Percentiles rank a stretch among this genome's conserved stretches.
phyloP scores from a whole-genome alignment of 495 filamentous ascomycete genomes.

The Penicillium bovifimosum region DNA sequence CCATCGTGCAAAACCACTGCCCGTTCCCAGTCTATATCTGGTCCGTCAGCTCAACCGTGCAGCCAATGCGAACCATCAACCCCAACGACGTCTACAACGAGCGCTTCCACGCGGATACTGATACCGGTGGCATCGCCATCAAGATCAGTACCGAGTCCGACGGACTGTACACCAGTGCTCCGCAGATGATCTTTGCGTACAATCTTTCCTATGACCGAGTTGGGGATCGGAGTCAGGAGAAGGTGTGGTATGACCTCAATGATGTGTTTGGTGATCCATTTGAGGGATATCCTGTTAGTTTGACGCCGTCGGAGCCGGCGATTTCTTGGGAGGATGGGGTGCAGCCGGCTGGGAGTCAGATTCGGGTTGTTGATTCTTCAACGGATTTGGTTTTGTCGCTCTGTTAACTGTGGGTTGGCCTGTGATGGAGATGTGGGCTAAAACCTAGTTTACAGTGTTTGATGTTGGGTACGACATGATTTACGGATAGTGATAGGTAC shows the following conservation, averaged over 20 bases:
- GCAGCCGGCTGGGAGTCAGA: conserved; percentile 46
- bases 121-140: conserved; percentile 49
- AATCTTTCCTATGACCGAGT: conserved; percentile 35
- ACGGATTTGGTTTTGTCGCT: conserved; percentile 34
- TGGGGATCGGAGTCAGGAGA: neutral
- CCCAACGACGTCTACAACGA: conserved; percentile 32
- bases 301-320: conserved; percentile 34
- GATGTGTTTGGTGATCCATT: conserved; percentile 56
- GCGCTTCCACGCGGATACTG: conserved; percentile 37
- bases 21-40: conserved; percentile 44
- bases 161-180: conserved; percentile 45
- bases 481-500: neutral
- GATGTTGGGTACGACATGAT: neutral
- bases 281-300: conserved; percentile 34
- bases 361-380: conserved; percentile 29
- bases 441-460: neutral
- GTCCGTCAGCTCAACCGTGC: conserved; percentile 44
- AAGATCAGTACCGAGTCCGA: conserved; percentile 46
- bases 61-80: conserved; percentile 22
- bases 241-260: conserved; percentile 54
- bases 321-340: conserved; percentile 47
- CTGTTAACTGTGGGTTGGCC: conserved; percentile 16
- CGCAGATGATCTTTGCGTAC: conserved; percentile 52
- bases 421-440: neutral
- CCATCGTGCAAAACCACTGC: conserved; percentile 49